phyloP scores from a whole-genome alignment of 768 basidiomycete species.

The Lentinula sp. region DNA sequence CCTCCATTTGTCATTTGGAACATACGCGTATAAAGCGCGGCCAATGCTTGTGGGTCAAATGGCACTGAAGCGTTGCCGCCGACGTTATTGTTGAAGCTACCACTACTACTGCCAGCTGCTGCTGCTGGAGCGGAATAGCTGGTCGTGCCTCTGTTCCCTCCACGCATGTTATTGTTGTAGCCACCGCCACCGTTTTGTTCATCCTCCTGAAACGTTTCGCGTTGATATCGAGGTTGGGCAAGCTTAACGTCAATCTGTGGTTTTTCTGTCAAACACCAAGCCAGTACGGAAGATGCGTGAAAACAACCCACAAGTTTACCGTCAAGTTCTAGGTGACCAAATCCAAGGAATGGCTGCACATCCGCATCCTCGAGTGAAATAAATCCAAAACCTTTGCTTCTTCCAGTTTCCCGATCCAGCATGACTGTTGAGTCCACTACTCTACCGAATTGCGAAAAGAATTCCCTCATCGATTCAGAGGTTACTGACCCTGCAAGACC shows the following conservation, averaged over 20 bases:
- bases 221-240: constrained; percentile 85
- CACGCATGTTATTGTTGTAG: constrained; percentile 10
- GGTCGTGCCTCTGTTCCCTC: constrained; percentile 3
- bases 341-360: constrained; percentile 83
- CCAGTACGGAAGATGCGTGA: not conserved
- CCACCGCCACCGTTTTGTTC: constrained; percentile 38
- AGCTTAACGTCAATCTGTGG: constrained; percentile 92
- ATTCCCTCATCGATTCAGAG: constrained; percentile 88
- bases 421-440: constrained; percentile 98
- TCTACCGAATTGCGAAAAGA: constrained; percentile 90
- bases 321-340: constrained; percentile 87
- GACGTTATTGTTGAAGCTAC: constrained; percentile 24
- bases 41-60: constrained; percentile 91
- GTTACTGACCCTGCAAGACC: constrained; percentile 90
- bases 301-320: constrained; percentile 75
- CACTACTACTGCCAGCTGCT: constrained; percentile 19
- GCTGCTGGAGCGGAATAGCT: constrained; percentile 16
- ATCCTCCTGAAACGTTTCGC: constrained; percentile 58
- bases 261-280: not conserved
- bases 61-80: constrained; percentile 33
- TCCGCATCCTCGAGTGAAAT: constrained; percentile 93
- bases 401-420: constrained; percentile 92
- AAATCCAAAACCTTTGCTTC: constrained; percentile 97
- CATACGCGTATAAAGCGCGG: constrained; percentile 93
- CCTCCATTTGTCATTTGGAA: constrained; percentile 68